Conservation (phyloP, 306 rosid species). For the Vachellia collinsii region DNA sequence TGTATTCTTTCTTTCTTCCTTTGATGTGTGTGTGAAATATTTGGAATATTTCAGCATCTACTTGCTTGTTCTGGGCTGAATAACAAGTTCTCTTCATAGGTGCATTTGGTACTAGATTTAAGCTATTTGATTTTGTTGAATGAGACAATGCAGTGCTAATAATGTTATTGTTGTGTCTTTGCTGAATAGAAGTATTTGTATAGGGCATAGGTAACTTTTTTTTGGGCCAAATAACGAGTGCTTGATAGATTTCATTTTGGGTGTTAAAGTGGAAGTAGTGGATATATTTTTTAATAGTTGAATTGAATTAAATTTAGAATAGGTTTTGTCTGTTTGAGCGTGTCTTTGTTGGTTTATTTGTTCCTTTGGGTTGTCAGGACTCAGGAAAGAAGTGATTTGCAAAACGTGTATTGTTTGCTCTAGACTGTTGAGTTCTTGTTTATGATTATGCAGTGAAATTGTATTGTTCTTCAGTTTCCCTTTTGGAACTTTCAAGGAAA, state of each 20-base stretch:
- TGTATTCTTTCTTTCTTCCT: neutral
- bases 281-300: slow-evolving; percentile 1
- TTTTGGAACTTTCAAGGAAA: neutral
- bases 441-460: slow-evolving; percentile 12
- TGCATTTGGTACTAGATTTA: neutral
- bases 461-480: neutral
- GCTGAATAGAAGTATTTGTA: neutral
- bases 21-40: neutral
- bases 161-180: neutral
- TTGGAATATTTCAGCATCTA: neutral
- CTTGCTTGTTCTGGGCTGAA: neutral
- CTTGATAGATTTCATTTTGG: neutral
- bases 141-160: neutral
- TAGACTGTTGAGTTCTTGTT: slow-evolving; percentile 18
- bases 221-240: neutral
- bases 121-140: neutral
- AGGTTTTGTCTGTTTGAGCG: slow-evolving; percentile 12
- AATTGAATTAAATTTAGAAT: neutral
- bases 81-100: neutral
- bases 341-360: slow-evolving; percentile 17
- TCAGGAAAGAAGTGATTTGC: slow-evolving; percentile 2
- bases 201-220: neutral
- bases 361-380: slow-evolving; percentile 3
- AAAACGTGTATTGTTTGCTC: slow-evolving; percentile 3
- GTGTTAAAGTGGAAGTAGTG: neutral